Conservation (phyloP, 176 grass and related monocot species). For the Rhynchospora pubera region DNA sequence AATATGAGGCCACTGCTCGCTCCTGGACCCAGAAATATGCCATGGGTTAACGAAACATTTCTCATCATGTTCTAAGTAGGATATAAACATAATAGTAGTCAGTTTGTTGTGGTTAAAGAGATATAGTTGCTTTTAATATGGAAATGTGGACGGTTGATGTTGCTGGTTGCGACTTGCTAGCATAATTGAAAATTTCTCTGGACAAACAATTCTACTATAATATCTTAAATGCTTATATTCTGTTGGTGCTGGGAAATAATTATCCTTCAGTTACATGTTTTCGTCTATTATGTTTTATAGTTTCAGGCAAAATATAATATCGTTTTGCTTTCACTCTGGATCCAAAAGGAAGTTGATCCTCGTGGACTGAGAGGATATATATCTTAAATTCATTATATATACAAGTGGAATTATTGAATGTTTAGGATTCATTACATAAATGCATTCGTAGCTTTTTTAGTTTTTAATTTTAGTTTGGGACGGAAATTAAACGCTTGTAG, state of each 20-base stretch:
- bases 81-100: background rate
- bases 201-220: constrained; percentile 10
- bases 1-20: constrained; percentile 32
- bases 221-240: background rate
- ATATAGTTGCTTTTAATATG: constrained; percentile 9
- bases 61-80: background rate
- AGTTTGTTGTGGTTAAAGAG: constrained; percentile 4
- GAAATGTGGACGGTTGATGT: background rate
- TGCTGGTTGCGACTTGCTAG: background rate
- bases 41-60: constrained; percentile 18
- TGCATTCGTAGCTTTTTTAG: no score
- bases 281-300: background rate
- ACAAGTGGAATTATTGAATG: no score
- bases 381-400: no score
- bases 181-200: background rate
- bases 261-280: no score
- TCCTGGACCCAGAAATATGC: constrained; percentile 38
- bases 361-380: no score
- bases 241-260: background rate
- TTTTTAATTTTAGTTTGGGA: no score
- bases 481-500: no score
- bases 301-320: background rate
- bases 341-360: no score
- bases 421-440: no score
- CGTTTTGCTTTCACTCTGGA: no score